Conservation (phyloP, 495 filamentous ascomycete genomes). For the Hypoxylon perforatum region DNA sequence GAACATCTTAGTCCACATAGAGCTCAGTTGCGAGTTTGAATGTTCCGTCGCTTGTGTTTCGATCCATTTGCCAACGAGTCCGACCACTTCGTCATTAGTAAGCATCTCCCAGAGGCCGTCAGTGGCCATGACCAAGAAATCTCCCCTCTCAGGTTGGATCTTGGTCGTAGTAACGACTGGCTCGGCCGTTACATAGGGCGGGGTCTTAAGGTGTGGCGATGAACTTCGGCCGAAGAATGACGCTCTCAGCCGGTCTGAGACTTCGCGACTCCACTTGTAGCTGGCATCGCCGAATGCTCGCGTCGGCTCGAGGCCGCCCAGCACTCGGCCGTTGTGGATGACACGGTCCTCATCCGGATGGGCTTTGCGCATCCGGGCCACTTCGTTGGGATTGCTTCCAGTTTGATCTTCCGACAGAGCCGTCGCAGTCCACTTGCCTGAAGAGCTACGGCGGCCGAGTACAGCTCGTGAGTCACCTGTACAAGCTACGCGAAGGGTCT, state of each 20-base stretch:
- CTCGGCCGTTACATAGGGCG: slow-evolving; percentile 98
- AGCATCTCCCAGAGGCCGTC: slow-evolving; percentile 99
- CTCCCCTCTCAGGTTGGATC: slow-evolving; percentile 87
- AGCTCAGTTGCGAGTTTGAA: slow-evolving; percentile 51
- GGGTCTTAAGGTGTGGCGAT: slow-evolving; percentile 79
- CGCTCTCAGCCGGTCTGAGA: slow-evolving; percentile 79
- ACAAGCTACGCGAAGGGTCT: slow-evolving; percentile 88
- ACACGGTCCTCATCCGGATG: slow-evolving; percentile 91
- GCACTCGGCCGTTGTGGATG: slow-evolving; percentile 84
- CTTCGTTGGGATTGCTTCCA: slow-evolving; percentile 84
- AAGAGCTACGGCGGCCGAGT: slow-evolving; percentile 78
- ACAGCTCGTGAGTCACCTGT: slow-evolving; percentile 96
- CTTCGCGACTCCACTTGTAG: slow-evolving; percentile 94
- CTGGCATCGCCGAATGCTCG: slow-evolving; percentile 95
- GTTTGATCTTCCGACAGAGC: slow-evolving; percentile 93
- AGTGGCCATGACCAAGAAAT: slow-evolving; percentile 96
- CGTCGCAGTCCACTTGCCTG: slow-evolving; percentile 93
- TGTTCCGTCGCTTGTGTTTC: slow-evolving; percentile 71
- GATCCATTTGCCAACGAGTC: slow-evolving; percentile 95
- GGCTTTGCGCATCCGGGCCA: slow-evolving; percentile 78
- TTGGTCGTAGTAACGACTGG: slow-evolving; percentile 95
- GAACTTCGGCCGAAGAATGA: slow-evolving; percentile 87
- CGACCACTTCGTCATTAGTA: slow-evolving; percentile 97
- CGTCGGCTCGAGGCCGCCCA: slow-evolving; percentile 90
- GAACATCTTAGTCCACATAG: slow-evolving; percentile 68